phyloP scores from a whole-genome alignment of 2,329 filamentous ascomycete species.

The Pezicula neosporulosa region DNA sequence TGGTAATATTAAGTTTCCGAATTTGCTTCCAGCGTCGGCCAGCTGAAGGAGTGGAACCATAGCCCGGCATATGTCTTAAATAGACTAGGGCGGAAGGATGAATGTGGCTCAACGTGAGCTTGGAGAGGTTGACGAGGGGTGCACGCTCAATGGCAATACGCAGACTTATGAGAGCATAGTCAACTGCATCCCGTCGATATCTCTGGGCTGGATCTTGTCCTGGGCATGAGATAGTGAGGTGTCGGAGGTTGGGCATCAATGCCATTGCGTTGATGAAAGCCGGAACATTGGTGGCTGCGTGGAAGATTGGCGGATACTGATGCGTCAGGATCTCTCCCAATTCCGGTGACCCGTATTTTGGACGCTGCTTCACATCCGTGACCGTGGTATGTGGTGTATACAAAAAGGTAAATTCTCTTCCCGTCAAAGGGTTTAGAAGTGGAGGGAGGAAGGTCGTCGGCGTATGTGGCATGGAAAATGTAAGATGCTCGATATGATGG shows the following conservation, averaged over 20 bases:
- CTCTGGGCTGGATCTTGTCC: slow-evolving; percentile 65
- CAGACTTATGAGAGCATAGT: slow-evolving; percentile 85
- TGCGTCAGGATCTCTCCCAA: slow-evolving; percentile 79
- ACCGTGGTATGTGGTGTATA: slow-evolving; percentile 75
- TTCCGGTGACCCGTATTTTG: slow-evolving; percentile 76
- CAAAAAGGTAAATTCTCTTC: slow-evolving; percentile 74
- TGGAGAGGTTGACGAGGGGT: slow-evolving; percentile 60
- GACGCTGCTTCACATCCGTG: slow-evolving; percentile 55
- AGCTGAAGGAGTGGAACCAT: slow-evolving; percentile 71
- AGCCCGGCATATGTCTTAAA: slow-evolving; percentile 69
- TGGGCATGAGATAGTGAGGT: slow-evolving; percentile 74
- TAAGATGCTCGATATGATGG: slow-evolving; percentile 73
- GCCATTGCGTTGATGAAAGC: slow-evolving; percentile 76
- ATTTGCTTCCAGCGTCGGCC: slow-evolving; percentile 76
- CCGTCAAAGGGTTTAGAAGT: slow-evolving; percentile 74
- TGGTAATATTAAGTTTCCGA: slow-evolving; percentile 66
- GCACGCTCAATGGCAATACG: slow-evolving; percentile 79
- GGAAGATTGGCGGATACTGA: slow-evolving; percentile 86
- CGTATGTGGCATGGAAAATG: slow-evolving; percentile 73
- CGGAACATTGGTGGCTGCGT: slow-evolving; percentile 82
- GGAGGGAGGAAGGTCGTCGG: slow-evolving; percentile 79
- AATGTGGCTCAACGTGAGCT: slow-evolving; percentile 69
- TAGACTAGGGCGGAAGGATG: slow-evolving; percentile 76
- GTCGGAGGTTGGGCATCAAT: slow-evolving; percentile 64
- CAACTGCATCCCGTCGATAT: slow-evolving; percentile 74